Percentiles rank a stretch among this genome's conserved stretches.
Evolutionary conservation across 192 early-diverging fungal species (phyloP).

Genomic region (Podila epicladia): DNA sequence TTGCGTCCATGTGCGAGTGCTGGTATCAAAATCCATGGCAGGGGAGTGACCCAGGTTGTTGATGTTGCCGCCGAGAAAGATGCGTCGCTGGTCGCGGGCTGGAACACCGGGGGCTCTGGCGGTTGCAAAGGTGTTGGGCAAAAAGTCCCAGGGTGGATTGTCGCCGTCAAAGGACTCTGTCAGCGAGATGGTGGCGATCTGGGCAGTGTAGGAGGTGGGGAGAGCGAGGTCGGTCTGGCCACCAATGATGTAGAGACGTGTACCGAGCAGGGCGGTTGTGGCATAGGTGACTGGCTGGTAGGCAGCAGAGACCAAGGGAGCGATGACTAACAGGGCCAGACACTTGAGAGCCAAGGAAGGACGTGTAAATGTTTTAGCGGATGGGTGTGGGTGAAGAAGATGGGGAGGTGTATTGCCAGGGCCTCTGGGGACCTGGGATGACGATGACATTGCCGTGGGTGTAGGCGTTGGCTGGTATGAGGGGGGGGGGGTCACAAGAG

Average conservation of each 20-base stretch:
- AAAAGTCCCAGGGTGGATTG: conserved; percentile 28
- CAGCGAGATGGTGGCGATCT: conserved; percentile 22
- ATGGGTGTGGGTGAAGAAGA: background rate
- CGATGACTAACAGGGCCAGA: too few relatives aligned
- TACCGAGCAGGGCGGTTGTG: conserved; percentile 23
- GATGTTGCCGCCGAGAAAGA: conserved; percentile 28
- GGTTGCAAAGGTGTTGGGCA: conserved; percentile 15
- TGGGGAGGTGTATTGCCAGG: background rate
- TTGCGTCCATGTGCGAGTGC: conserved; percentile 7
- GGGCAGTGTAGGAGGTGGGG: conserved; percentile 10
- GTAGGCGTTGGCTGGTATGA: too few relatives aligned
- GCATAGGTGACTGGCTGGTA: conserved; percentile 26
- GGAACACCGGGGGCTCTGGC: conserved; percentile 16
- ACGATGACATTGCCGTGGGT: background rate
- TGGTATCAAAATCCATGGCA: conserved; percentile 13
- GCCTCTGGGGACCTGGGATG: background rate
- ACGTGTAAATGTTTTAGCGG: background rate
- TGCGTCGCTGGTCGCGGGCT: conserved; percentile 10
- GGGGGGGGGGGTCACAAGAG: too few relatives aligned
- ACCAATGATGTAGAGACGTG: conserved; percentile 27
- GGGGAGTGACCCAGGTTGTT: conserved; percentile 29
- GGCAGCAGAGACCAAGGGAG: too few relatives aligned
- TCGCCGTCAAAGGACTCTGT: conserved; percentile 13
- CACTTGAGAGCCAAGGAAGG: too few relatives aligned
- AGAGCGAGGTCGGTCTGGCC: conserved; percentile 17